Percentiles rank a stretch among this genome's conserved stretches.
Evolutionary conservation across 768 basidiomycete species (phyloP).

Genomic region (Ramaria rubella): DNA sequence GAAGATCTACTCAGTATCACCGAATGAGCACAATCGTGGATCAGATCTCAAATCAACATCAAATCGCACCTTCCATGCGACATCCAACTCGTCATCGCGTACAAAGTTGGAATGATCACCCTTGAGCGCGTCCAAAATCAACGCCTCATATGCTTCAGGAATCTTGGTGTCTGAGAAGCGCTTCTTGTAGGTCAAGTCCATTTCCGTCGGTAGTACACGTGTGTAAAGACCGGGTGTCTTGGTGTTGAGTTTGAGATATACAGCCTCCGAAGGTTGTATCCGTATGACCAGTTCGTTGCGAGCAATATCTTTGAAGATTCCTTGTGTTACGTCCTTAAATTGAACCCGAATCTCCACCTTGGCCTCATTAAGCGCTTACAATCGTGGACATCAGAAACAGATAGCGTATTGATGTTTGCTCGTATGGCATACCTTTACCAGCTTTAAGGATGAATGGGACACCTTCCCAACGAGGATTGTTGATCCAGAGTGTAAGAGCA

Average conservation of each 20-base stretch:
- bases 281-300: constrained; percentile 97
- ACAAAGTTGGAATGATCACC: constrained; percentile 99
- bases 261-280: constrained; percentile 92
- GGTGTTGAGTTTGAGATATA: constrained; percentile 94
- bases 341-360: constrained; percentile 98
- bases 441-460: constrained; percentile 98
- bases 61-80: constrained; percentile 84
- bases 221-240: constrained; percentile 91
- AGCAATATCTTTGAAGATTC: constrained; percentile 93
- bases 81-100: constrained; percentile 92
- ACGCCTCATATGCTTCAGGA: constrained; percentile 93
- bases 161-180: constrained; percentile 88
- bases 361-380: constrained; percentile 87
- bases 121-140: constrained; percentile 91
- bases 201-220: constrained; percentile 88
- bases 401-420: constrained; percentile 7
- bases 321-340: constrained; percentile 94
- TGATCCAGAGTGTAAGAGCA: constrained; percentile 81
- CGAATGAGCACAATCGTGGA: background rate
- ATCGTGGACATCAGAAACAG: background rate
- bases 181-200: constrained; percentile 97
- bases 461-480: constrained; percentile 97
- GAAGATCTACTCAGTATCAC: constrained; percentile 58
- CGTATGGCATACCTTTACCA: constrained; percentile 73
- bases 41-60: background rate